phyloP scores from a whole-genome alignment of 2,329 filamentous ascomycete genomes.

The Colletotrichum horii region DNA sequence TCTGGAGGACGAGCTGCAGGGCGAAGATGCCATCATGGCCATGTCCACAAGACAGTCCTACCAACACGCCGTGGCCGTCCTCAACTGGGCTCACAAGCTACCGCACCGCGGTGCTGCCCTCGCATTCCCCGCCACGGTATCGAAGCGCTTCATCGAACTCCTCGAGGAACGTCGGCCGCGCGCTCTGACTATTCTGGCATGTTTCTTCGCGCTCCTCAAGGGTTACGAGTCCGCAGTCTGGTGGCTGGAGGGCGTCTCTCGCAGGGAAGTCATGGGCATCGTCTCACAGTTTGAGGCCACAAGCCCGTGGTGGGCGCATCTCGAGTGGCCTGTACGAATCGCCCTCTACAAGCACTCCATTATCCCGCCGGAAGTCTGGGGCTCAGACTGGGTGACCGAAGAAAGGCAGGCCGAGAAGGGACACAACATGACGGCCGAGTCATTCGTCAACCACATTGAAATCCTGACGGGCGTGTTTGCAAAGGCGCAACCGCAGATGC shows the following conservation, averaged over 20 bases:
- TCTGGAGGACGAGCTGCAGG: conserved; percentile 59
- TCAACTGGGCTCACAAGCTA: conserved; percentile 70
- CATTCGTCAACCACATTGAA: conserved; percentile 50
- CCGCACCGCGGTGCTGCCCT: conserved; percentile 64
- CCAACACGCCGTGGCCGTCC: conserved; percentile 67
- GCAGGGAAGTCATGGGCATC: conserved; percentile 69
- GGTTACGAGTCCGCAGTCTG: conserved; percentile 63
- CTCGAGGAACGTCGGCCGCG: conserved; percentile 64
- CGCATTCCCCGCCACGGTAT: conserved; percentile 69
- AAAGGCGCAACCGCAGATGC: conserved; percentile 30
- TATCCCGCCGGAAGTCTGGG: conserved; percentile 64
- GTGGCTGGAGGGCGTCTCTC: conserved; percentile 74
- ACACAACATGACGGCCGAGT: conserved; percentile 28
- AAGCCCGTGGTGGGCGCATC: conserved; percentile 65
- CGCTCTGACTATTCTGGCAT: conserved; percentile 67
- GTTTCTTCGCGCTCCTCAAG: conserved; percentile 71
- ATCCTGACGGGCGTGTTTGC: conserved; percentile 46
- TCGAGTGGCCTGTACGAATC: conserved; percentile 66
- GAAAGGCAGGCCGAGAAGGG: conserved; percentile 38
- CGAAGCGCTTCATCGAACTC: conserved; percentile 63
- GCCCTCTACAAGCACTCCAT: conserved; percentile 59
- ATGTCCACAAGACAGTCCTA: conserved; percentile 60
- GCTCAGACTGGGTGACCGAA: conserved; percentile 53
- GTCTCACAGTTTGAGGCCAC: conserved; percentile 63
- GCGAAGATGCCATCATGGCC: conserved; percentile 28